Percentiles rank a stretch among this genome's conserved stretches.
These are phyloP conservation scores for Podila epicladia DNA, from an alignment of 192 early-diverging fungal species.

Conservation along the genomic window DNA sequence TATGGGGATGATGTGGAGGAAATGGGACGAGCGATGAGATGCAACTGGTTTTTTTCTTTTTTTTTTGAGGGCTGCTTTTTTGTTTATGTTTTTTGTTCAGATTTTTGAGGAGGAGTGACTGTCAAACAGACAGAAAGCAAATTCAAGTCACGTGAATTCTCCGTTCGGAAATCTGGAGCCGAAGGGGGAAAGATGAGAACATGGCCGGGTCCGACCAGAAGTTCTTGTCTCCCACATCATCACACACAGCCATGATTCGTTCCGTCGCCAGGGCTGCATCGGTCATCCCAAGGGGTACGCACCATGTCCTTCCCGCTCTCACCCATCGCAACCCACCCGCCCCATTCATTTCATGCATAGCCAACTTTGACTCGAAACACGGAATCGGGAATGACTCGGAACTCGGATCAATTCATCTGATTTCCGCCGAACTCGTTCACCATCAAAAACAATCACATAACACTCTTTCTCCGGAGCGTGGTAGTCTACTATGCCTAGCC, in stretches of 20 bases:
- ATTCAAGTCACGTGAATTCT: background rate
- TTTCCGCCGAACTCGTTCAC: background rate
- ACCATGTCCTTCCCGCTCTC: background rate
- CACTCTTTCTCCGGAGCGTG: background rate
- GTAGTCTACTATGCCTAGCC: background rate
- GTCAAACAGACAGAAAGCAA: too few relatives aligned
- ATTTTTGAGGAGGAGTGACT: too few relatives aligned
- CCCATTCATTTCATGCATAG: background rate
- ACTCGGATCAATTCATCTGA: constrained; percentile 7
- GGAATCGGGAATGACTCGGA: background rate
- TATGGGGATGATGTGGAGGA: constrained; percentile 7
- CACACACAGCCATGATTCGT: constrained; percentile 29
- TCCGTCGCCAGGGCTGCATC: constrained; percentile 46
- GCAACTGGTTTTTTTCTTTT: background rate
- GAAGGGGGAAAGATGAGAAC: background rate
- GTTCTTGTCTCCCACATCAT: constrained; percentile 11
- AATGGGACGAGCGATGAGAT: constrained; percentile 9
- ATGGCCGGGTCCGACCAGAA: constrained; percentile 4
- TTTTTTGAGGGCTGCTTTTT: background rate
- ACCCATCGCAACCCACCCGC: background rate
- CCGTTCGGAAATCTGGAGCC: background rate
- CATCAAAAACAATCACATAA: background rate
- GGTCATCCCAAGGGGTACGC: constrained; percentile 48
- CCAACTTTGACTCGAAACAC: background rate
- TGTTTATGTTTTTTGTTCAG: background rate